Conservation (phyloP, 139 green algal genomes). For the Chlamydomonas sp. region DNA sequence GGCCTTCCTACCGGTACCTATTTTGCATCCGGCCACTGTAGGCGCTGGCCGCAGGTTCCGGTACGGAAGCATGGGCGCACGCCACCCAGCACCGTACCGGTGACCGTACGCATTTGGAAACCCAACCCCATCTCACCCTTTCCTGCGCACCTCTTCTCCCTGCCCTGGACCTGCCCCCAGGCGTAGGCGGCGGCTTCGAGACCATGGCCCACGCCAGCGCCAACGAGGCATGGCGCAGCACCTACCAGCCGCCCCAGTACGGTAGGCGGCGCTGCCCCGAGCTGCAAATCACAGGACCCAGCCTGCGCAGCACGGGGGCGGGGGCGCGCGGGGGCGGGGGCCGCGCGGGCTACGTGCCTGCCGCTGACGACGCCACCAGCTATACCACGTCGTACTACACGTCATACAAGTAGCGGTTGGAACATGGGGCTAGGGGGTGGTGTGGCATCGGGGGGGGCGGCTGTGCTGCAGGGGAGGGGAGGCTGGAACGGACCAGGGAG, state of each 20-base stretch:
- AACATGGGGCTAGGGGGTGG: background rate
- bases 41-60: background rate
- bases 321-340: slow-evolving; percentile 6
- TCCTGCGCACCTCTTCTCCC: background rate
- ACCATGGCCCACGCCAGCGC: slow-evolving; percentile 2
- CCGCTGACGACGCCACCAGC: slow-evolving; percentile 51
- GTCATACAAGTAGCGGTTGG: background rate
- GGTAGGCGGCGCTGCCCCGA: slow-evolving; percentile 44
- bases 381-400: slow-evolving; percentile 44
- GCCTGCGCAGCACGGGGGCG: slow-evolving; percentile 10
- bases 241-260: slow-evolving; percentile 52
- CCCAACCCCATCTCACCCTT: background rate
- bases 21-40: background rate
- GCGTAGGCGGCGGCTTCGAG: background rate
- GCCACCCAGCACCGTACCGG: background rate
- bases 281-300: slow-evolving; percentile 51
- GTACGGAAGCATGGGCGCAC: background rate
- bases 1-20: background rate
- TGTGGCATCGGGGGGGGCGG: no score
- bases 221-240: slow-evolving; percentile 39
- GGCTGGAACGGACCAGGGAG: no score
- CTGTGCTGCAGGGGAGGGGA: background rate
- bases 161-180: background rate
- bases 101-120: background rate
- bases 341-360: slow-evolving; percentile 14